Base-by-base conservation (phyloP, 768 basidiomycete genomes). In the Dentipellis sp. region DNA sequence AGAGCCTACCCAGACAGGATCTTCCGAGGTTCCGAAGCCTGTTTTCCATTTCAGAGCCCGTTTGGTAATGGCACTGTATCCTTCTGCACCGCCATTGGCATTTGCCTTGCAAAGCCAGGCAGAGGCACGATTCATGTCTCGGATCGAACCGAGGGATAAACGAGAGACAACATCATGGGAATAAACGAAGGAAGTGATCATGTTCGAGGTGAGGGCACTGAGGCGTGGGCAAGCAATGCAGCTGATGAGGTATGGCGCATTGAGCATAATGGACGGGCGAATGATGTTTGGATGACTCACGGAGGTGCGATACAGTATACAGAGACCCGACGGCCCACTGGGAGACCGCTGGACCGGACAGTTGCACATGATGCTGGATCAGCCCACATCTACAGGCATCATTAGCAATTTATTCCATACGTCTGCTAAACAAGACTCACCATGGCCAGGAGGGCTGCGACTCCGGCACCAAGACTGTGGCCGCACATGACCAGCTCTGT, bases 221-320 rank as follows among this genome's bases (percentile, higher is more conserved):
- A 92, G 75, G 14, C 75, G 71, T 1, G 80, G 72, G 58, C 87
- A 85, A 22, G 78, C 73, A 10, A 91, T 71, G 53, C 86, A 82
- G 34, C 86, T 88, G 56, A 8, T 35, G 29, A 51, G 6, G 29
- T 6, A 29, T 29, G 3, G 22, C 61, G 50, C 40, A 17, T 19
- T 14, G 9, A 49, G 34, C 8, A 23, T 39, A 1, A 1, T 17
- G 48, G 45, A n/a, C 45, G 36, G 22, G 47, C 11, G 52, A 16
- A 21, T 3, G 36, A 42, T 14, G 38, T 55, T 42, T 50, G 55
- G 14, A 10, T 17, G 29, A 75, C 83, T 40, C 71, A 91, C 79
- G 89, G 89, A 45, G 90, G 88, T 19, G 81, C 89, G 66, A 90
- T 86, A 63, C 84, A 86, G 64, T 87, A 91, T 1, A 84, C 87